Conservation (phyloP, 192 early-diverging fungal species). For the Coemansia sp. region DNA sequence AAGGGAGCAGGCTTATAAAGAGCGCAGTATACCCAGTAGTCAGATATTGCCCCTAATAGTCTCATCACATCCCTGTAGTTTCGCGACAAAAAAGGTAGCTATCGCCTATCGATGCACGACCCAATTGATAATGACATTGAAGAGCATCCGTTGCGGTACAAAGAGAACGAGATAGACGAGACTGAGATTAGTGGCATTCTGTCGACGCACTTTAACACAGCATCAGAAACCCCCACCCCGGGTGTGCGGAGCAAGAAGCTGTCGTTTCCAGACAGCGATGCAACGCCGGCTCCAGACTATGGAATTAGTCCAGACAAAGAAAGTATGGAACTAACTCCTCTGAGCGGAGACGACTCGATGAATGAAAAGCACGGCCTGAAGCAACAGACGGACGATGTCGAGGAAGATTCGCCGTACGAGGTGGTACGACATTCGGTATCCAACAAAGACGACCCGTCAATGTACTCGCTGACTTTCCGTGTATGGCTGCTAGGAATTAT, state of each 20-base stretch:
- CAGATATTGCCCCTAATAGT: too few relatives aligned
- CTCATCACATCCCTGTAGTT: too few relatives aligned
- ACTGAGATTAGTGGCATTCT: neutral
- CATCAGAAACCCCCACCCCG: neutral
- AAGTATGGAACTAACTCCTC: neutral
- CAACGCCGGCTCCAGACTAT: constrained; percentile 1
- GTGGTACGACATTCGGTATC: constrained; percentile 68
- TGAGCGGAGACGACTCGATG: constrained; percentile 51
- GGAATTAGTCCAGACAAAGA: neutral
- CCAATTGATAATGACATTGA: neutral
- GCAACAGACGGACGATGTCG: neutral
- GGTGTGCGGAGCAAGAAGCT: neutral
- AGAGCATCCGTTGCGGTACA: neutral
- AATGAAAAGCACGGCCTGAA: constrained; percentile 40
- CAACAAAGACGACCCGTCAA: constrained; percentile 63
- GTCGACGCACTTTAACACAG: neutral
- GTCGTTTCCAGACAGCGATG: constrained; percentile 4
- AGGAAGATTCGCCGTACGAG: constrained; percentile 62
- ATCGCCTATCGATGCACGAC: neutral
- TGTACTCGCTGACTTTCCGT: constrained; percentile 72
- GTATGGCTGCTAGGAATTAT: constrained; percentile 70
- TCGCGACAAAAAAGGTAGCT: too few relatives aligned
- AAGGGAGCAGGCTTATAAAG: too few relatives aligned
- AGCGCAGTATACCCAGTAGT: too few relatives aligned
- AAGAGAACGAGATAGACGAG: neutral